Percentiles rank a stretch among this genome's conserved stretches.
Conservation (phyloP, 2,329 filamentous ascomycete genomes). For the Pestalotiopsis fici region DNA sequence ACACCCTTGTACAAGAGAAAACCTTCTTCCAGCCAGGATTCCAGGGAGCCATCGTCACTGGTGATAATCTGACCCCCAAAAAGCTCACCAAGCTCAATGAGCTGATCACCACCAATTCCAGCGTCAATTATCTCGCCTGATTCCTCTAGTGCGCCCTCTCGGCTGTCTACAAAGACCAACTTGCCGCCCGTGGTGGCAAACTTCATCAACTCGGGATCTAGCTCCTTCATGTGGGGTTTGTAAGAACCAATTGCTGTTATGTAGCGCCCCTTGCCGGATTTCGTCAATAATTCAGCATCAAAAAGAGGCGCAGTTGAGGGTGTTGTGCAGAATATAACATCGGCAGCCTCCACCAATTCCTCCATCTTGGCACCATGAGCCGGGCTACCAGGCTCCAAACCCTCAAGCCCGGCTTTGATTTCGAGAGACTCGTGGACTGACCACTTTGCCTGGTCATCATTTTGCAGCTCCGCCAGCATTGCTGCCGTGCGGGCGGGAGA, state of each 20-base stretch:
- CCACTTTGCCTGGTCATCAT: conserved; percentile 30
- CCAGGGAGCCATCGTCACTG: conserved; percentile 24
- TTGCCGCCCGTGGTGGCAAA: conserved; percentile 40
- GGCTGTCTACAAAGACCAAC: conserved; percentile 51
- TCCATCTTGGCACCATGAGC: conserved; percentile 42
- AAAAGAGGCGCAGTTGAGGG: conserved; percentile 61
- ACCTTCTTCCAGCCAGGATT: not conserved
- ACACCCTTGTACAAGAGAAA: conserved; percentile 19
- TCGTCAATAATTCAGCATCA: conserved; percentile 47
- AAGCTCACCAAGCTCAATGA: conserved; percentile 62
- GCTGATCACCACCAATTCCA: conserved; percentile 53
- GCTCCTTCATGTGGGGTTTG: conserved; percentile 64
- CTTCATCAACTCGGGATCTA: conserved; percentile 53
- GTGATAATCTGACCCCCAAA: not conserved
- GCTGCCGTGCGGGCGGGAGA: not conserved
- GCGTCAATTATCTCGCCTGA: conserved; percentile 69
- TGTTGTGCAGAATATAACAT: conserved; percentile 67
- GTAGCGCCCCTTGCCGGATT: conserved; percentile 35
- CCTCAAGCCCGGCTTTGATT: not conserved
- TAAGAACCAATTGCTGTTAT: conserved; percentile 55
- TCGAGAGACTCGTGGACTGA: not conserved
- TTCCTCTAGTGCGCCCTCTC: conserved; percentile 62
- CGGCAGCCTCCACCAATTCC: conserved; percentile 53
- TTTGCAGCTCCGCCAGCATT: conserved; percentile 42
- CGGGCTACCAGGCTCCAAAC: not conserved